Base-by-base conservation (phyloP, 2,329 filamentous ascomycete species). In the Fusarium devonianum region DNA sequence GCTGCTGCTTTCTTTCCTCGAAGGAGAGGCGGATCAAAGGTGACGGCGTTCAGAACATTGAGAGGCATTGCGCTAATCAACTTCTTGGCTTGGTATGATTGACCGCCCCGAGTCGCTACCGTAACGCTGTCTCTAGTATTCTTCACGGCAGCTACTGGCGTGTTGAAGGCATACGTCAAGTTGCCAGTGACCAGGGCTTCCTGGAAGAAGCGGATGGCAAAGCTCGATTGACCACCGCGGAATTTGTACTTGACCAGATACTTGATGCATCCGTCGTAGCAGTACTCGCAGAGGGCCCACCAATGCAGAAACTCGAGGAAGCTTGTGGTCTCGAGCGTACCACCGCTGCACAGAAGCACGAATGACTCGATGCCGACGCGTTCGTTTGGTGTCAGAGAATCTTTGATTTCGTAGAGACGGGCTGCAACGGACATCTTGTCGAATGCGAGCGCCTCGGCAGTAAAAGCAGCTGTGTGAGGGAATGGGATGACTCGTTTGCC, bases 251-350 rank as follows among this genome's bases (percentile, higher is more conserved):
- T 71, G 26, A 74, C 69, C 2, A 74, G 60, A n/a, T 68, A 66
- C 19, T 74, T 68, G 18, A 75, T 66, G 28, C 70, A 74, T 1
- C 70, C 72, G 12, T 66, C 60, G 41, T 73, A 77, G 5, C 66
- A 70, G 58, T 76, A 76, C 19, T 69, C 75, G 42, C 67, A 68
- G 2, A 75, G 62, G 7, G 72, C 77, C 76, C 71, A 79, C 76
- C 75, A 78, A 47, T 76, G 76, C 13, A 80, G 60, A 22, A 79
- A 73, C 42, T 80, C 76, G 36, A 74, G 73, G 48, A 80, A 76
- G 16, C 72, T 74, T 0, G 71, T 74, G 0, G 72, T 75, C 8
- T 73, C 69, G 1, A 77, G 69, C 0, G 72, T 76, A 0, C 65
- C 73, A 5, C 76, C 74, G 38, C 75, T 75, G 50, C 70, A 73